Evolutionary conservation across 2,329 filamentous ascomycete species (phyloP), one percentile per base, ranked within the genome.

Genomic region (Claviceps humidiphila): DNA sequence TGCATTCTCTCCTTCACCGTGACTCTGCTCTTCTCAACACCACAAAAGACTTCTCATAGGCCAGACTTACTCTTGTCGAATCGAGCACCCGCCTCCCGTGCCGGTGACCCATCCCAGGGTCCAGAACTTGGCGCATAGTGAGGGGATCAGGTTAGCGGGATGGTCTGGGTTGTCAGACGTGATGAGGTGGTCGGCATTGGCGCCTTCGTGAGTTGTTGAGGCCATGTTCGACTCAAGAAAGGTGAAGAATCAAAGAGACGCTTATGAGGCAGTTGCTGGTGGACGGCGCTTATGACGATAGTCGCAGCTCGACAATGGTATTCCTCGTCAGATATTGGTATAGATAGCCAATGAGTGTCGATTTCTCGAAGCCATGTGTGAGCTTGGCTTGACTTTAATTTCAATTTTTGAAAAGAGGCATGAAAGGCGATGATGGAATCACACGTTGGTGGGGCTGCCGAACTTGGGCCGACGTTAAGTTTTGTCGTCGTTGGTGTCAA

Each of bases 51-150:
- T 26, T 7, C 16, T 44, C 20, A 44, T 22, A 8, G 8, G 42
- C 42, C 8, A 17, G 26, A 45, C 55, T 63, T 71, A 84, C 81
- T 77, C 74, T 57, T 82, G 69, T 54, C 81, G 78, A 61, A 93
- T 91, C 52, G 84, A 89, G 57, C 85, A 85, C 54, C 87, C 87
- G 60, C 87, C 87, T 55, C 87, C 87, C 2, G 87, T 93, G 53
- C 87, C 88, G 13, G 88, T 91, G 34, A 93, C 91, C 91, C 93
- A 97, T 60, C 93, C 93, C 61, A 94, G 76, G 17, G 79, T 88
- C 80, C 95, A 98, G 72, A 98, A 98, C 66, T 91, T 93, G 63
- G 86, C 85, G 73, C 93, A 98, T 48, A 98, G 79, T 47, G 87
- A 84, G 57, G 90, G 93, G 59, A 96, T 96, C 61, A 95, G 78